Conservation (phyloP, 345 rosid genomes). For the Streptanthus diversifolius region DNA sequence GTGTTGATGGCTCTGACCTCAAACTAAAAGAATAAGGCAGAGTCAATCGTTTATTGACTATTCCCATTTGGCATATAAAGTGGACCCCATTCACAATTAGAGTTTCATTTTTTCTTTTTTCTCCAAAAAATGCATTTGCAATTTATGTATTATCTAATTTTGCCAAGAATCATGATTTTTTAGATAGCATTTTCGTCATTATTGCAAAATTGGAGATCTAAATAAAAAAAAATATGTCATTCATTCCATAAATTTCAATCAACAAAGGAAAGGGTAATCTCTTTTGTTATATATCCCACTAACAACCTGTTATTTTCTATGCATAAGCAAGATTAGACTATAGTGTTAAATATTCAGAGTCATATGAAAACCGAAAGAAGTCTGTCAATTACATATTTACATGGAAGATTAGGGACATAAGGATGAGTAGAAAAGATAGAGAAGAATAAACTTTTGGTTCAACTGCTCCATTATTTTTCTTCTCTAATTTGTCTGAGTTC, state of each 20-base stretch:
- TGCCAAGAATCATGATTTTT: no score
- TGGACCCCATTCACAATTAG: not conserved
- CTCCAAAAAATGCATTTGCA: no score
- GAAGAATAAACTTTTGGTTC: constrained; percentile 1
- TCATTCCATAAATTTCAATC: not conserved
- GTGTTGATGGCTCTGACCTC: constrained; percentile 30
- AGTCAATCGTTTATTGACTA: constrained; percentile 12
- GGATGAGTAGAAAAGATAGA: constrained; percentile 16
- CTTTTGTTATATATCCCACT: not conserved
- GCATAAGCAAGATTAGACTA: not conserved
- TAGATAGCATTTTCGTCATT: no score
- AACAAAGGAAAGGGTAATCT: not conserved
- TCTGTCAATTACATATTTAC: constrained; percentile 20
- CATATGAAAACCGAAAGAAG: not conserved
- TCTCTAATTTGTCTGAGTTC: constrained; percentile 25
- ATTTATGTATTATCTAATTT: no score
- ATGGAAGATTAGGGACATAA: constrained; percentile 13
- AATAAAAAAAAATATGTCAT: not conserved
- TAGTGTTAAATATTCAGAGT: not conserved
- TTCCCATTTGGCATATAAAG: not conserved
- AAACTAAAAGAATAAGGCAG: not conserved
- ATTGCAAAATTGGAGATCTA: not conserved
- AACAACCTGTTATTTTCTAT: not conserved
- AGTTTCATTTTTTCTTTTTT: no score
- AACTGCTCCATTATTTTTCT: constrained; percentile 22